These are phyloP conservation scores for Colletotrichum tamarilloi DNA, from an alignment of 2,329 filamentous ascomycete genomes.

Conservation along the genomic window DNA sequence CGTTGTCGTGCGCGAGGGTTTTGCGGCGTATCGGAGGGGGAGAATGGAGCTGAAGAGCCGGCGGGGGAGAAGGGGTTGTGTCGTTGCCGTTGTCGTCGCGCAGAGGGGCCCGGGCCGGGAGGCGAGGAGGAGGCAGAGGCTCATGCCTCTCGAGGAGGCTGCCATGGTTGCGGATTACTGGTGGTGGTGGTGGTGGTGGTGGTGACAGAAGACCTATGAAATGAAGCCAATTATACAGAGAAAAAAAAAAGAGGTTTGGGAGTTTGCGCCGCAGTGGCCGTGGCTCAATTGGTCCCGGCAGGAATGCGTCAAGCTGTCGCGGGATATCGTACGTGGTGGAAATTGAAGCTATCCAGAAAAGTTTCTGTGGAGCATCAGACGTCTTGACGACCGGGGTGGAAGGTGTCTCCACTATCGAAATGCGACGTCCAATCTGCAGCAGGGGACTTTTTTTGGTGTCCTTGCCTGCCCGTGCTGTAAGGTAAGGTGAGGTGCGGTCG, in stretches of 20 bases:
- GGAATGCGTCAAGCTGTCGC: conserved; percentile 13
- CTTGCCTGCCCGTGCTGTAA: neutral
- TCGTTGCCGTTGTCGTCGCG: neutral
- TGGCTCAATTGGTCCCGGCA: conserved; percentile 9
- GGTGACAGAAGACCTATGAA: neutral
- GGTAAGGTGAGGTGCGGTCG: neutral
- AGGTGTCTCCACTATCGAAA: neutral
- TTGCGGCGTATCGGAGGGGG: conserved; percentile 14
- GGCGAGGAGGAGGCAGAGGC: conserved; percentile 23
- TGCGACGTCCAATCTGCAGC: conserved; percentile 19
- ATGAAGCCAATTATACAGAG: neutral
- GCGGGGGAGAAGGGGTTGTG: conserved; percentile 10
- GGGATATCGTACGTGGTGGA: neutral
- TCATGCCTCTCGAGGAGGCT: conserved; percentile 26
- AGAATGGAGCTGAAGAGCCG: conserved; percentile 23
- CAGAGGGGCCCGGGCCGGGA: conserved; percentile 13
- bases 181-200: too few relatives aligned
- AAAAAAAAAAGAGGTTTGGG: neutral
- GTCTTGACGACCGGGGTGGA: neutral
- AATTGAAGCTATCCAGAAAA: conserved; percentile 37
- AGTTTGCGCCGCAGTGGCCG: neutral
- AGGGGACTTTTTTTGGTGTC: neutral
- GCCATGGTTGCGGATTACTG: conserved; percentile 16
- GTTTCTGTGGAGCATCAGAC: conserved; percentile 25
- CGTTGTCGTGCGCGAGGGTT: neutral